Evolutionary conservation across 2,329 filamentous ascomycete species (phyloP).

Genomic region (Apiospora marii): DNA sequence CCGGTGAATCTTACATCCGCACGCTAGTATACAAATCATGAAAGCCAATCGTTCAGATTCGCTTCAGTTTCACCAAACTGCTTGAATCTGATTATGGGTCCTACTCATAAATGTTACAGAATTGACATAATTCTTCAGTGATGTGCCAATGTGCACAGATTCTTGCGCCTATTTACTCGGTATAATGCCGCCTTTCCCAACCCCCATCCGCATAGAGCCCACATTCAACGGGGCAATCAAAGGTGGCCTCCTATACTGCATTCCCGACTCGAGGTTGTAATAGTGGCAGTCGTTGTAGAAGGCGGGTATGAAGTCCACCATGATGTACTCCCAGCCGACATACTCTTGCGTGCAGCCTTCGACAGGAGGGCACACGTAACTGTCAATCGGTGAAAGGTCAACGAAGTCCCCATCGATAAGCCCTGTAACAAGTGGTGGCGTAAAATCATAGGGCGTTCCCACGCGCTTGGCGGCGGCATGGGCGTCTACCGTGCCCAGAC

Average conservation of each 20-base stretch:
- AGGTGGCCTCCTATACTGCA: not conserved
- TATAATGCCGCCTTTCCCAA: too few species aligned
- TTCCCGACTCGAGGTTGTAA: not conserved
- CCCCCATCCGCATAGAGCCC: not conserved
- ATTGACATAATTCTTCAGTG: too few species aligned
- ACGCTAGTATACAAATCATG: not conserved
- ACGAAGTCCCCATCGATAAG: not conserved
- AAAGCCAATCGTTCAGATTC: too few species aligned
- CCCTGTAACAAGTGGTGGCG: not conserved
- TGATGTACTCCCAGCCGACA: not conserved
- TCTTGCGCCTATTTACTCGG: too few species aligned
- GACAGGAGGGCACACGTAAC: not conserved
- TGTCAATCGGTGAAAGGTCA: not conserved
- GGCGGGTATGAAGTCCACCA: not conserved
- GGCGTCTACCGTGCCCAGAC: not conserved
- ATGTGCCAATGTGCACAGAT: too few species aligned
- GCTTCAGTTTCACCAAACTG: too few species aligned
- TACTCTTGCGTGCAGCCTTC: not conserved
- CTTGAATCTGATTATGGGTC: too few species aligned
- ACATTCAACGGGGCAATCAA: not conserved
- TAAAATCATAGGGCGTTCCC: not conserved
- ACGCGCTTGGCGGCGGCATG: not conserved
- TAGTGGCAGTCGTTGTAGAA: not conserved
- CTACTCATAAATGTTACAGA: too few species aligned
- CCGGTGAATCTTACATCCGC: conserved; percentile 7